Conservation (phyloP, 2,329 filamentous ascomycete species). For the Aspergillus aculeatinus region DNA sequence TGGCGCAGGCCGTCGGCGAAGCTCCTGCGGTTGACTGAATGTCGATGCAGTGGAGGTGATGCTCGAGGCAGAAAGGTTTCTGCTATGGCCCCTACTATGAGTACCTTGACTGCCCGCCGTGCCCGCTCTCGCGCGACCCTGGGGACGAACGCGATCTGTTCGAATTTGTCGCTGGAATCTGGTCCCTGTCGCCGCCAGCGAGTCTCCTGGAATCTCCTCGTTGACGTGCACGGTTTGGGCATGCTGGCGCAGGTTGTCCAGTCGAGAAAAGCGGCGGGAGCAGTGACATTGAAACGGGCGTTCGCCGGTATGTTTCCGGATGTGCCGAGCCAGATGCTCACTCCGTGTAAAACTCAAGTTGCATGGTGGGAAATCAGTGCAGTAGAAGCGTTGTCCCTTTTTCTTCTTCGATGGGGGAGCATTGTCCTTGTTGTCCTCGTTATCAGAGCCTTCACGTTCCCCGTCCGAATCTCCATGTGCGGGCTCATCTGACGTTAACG, state of each 20-base stretch:
- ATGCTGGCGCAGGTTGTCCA: conserved; percentile 95
- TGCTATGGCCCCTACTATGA: conserved; percentile 73
- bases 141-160: conserved; percentile 76
- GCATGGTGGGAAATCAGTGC: conserved; percentile 91
- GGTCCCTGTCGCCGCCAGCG: conserved; percentile 86
- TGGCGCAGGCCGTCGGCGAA: conserved; percentile 72
- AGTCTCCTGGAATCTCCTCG: conserved; percentile 92
- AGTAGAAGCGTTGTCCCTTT: conserved; percentile 94
- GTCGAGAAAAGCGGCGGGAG: conserved; percentile 82
- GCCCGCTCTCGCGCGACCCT: conserved; percentile 71
- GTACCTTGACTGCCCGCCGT: conserved; percentile 72
- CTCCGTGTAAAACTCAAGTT: conserved; percentile 93
- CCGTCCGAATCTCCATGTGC: conserved; percentile 76
- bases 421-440: conserved; percentile 60
- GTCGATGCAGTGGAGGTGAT: conserved; percentile 73
- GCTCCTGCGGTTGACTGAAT: conserved; percentile 62
- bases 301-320: conserved; percentile 97
- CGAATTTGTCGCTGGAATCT: conserved; percentile 89
- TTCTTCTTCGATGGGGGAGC: conserved; percentile 85
- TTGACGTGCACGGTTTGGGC: conserved; percentile 97
- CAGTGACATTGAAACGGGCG: conserved; percentile 96
- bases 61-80: conserved; percentile 84
- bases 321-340: conserved; percentile 91
- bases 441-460: conserved; percentile 64
- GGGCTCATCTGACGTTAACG: conserved; percentile 58